A percentile compares a stretch with the other conserved stretches of the same genome.
Evolutionary conservation across 2,329 filamentous ascomycete genomes (phyloP).

Genomic region (Aureobasidium namibiae): DNA sequence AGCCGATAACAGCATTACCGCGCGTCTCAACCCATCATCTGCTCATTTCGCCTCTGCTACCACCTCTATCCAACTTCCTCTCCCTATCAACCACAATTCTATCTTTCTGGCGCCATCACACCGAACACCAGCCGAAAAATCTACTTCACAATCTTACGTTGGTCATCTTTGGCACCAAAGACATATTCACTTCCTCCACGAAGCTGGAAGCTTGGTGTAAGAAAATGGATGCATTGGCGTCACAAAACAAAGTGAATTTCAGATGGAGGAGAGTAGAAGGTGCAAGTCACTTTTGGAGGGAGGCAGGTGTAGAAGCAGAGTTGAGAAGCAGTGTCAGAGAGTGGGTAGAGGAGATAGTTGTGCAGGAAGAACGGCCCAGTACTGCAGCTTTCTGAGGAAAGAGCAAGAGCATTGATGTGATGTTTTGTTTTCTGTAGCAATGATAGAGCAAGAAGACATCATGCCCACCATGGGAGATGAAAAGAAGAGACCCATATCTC

Average conservation of each 20-base stretch:
- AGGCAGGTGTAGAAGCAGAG: slow-evolving; percentile 25
- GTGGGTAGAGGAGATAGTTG: not conserved
- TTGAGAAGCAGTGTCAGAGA: not conserved
- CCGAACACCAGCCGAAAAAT: slow-evolving; percentile 27
- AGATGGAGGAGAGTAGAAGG: slow-evolving; percentile 36
- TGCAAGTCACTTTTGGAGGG: slow-evolving; percentile 46
- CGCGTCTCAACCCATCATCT: slow-evolving; percentile 30
- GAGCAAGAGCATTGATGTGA: no score
- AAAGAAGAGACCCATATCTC: no score
- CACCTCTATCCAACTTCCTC: slow-evolving; percentile 33
- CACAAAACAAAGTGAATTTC: slow-evolving; percentile 28
- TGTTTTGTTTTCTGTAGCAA: no score
- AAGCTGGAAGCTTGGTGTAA: slow-evolving; percentile 60
- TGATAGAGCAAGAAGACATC: no score
- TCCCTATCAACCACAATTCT: slow-evolving; percentile 21
- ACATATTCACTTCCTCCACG: slow-evolving; percentile 61
- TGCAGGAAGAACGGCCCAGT: not conserved
- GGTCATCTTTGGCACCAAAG: slow-evolving; percentile 65
- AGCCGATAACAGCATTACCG: slow-evolving; percentile 1
- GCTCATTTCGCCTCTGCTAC: slow-evolving; percentile 39
- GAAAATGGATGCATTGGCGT: slow-evolving; percentile 33
- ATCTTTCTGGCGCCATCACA: slow-evolving; percentile 16
- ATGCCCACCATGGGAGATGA: no score
- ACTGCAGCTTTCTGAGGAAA: no score
- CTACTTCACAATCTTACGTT: slow-evolving; percentile 50